Percentiles rank a stretch among this genome's conserved stretches.
Conservation (phyloP, 306 rosid genomes). For the Canavalia gladiata region DNA sequence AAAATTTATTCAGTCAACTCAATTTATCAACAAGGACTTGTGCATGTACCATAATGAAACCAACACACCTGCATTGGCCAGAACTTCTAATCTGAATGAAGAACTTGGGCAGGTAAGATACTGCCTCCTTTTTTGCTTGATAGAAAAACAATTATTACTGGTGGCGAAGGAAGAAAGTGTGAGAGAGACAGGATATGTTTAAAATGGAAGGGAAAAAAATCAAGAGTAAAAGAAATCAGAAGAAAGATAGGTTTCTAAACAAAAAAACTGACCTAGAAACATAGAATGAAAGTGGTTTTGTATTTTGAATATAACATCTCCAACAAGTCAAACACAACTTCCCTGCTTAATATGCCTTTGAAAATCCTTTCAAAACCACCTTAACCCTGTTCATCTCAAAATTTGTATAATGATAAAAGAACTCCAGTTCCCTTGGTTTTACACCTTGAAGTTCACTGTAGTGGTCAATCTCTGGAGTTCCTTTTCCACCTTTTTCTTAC, state of each 20-base stretch:
- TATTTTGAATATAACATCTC: constrained; percentile 14
- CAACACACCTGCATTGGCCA: constrained; percentile 96
- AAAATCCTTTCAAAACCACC: constrained; percentile 7
- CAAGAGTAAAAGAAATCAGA: constrained; percentile 13
- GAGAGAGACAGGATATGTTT: constrained; percentile 26
- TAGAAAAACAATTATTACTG: constrained; percentile 16
- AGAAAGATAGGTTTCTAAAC: constrained; percentile 21
- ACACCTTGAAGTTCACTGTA: background rate
- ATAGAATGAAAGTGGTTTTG: constrained; percentile 12
- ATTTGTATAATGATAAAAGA: background rate
- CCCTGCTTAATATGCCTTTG: background rate
- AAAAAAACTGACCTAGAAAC: background rate
- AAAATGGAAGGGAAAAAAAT: background rate
- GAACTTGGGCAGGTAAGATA: constrained; percentile 94
- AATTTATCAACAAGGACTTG: constrained; percentile 93
- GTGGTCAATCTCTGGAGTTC: background rate
- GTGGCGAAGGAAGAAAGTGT: background rate
- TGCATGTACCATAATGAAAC: constrained; percentile 87
- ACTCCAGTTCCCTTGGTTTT: background rate
- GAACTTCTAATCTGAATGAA: constrained; percentile 98
- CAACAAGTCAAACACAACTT: constrained; percentile 8
- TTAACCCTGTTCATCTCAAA: constrained; percentile 15
- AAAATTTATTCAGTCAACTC: constrained; percentile 94
- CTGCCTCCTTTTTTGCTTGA: constrained; percentile 29
- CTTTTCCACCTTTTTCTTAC: constrained; percentile 9